Evolutionary conservation across 1,284 basidiomycete genomes (phyloP).

Genomic region (Moniliophthora roreri): DNA sequence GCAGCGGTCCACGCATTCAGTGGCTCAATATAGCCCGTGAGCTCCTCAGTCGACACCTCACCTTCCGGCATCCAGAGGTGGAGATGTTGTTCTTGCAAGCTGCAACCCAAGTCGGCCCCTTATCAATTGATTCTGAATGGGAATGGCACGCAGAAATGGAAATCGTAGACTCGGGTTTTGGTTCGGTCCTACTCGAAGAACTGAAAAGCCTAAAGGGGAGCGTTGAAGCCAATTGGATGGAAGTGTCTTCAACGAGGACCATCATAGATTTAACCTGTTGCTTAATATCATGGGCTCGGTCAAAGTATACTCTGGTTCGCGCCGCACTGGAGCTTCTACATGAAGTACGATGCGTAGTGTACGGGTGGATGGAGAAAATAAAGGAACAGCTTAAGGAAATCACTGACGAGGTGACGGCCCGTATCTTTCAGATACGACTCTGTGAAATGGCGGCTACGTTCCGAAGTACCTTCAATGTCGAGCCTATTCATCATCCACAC

Average conservation of each 20-base stretch:
- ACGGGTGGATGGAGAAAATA: not conserved
- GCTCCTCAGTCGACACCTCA: conserved; percentile 33
- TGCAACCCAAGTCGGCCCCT: conserved; percentile 39
- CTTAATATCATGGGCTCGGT: not conserved
- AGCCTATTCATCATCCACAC: not conserved
- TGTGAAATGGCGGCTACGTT: not conserved
- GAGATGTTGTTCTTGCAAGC: conserved; percentile 39
- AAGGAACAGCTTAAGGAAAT: no score
- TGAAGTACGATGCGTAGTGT: not conserved
- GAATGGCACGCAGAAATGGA: not conserved
- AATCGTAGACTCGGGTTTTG: not conserved
- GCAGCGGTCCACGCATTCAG: conserved; percentile 42
- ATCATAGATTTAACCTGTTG: not conserved
- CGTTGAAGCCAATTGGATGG: not conserved
- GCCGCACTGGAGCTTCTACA: not conserved
- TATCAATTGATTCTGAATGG: not conserved
- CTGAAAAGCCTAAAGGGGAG: not conserved
- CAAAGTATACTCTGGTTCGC: no score
- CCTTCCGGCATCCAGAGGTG: conserved; percentile 37
- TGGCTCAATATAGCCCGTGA: conserved; percentile 51
- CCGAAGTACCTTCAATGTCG: not conserved
- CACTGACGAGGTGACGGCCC: not conserved
- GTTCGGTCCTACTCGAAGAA: not conserved
- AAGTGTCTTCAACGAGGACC: not conserved
- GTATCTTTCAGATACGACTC: not conserved